phyloP scores from a whole-genome alignment of 345 rosid genomes.

The Dimocarpus longan region DNA sequence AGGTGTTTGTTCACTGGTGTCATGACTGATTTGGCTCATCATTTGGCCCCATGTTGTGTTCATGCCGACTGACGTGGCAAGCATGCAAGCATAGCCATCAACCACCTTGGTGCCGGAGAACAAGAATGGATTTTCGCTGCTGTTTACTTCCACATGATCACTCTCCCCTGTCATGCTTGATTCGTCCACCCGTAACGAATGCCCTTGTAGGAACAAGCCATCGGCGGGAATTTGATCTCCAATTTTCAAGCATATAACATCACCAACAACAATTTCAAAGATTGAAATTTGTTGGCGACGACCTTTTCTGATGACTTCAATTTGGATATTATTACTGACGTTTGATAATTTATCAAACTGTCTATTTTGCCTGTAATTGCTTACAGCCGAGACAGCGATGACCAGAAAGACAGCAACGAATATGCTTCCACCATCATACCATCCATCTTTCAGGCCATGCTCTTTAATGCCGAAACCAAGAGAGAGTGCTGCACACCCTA shows the following conservation, averaged over 20 bases:
- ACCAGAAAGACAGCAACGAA: constrained; percentile 28
- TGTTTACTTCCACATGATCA: constrained; percentile 3
- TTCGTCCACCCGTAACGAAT: constrained; percentile 30
- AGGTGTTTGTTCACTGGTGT: constrained; percentile 35
- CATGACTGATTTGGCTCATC: constrained; percentile 35
- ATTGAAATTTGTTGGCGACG: constrained; percentile 14
- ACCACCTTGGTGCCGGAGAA: constrained; percentile 36
- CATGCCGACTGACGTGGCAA: constrained; percentile 46
- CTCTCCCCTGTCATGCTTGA: constrained; percentile 37
- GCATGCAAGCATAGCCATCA: constrained; percentile 36
- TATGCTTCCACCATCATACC: constrained; percentile 42
- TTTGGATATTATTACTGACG: constrained; percentile 20
- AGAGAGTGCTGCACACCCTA: constrained; percentile 35
- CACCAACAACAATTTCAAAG: constrained; percentile 39
- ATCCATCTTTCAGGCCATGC: constrained; percentile 31
- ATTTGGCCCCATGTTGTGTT: constrained; percentile 46
- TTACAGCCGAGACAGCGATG: constrained; percentile 26
- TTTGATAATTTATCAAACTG: constrained; percentile 27
- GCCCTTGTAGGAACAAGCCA: constrained; percentile 31
- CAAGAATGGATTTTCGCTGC: constrained; percentile 29
- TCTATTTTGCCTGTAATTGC: constrained; percentile 24
- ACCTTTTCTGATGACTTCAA: constrained; percentile 26
- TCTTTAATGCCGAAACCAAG: constrained; percentile 29
- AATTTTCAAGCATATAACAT: constrained; percentile 27
- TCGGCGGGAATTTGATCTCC: constrained; percentile 45